Conservation (phyloP, 495 filamentous ascomycete genomes). For the Pseudevernia furfuracea region DNA sequence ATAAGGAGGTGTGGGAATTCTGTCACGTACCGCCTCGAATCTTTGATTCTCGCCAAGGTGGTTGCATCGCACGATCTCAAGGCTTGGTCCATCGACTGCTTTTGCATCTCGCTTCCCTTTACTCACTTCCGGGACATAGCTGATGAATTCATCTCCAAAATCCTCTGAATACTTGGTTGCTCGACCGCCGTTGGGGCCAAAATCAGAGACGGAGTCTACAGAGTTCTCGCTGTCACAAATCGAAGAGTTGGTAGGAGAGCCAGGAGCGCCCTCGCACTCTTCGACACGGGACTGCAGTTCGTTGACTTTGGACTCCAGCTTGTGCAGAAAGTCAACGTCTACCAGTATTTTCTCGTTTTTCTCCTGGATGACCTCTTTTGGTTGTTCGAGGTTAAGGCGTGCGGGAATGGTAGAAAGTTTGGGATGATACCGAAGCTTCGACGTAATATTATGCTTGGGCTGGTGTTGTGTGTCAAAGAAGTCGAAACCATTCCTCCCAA, state of each 20-base stretch:
- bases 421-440: not conserved
- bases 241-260: slow-evolving; percentile 3
- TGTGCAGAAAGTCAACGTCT: not conserved
- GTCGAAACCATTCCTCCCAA: not conserved
- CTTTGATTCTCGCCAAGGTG: not conserved
- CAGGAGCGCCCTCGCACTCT: not conserved
- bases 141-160: not conserved
- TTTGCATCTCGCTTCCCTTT: not conserved
- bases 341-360: not conserved
- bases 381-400: not conserved
- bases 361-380: too few relatives aligned
- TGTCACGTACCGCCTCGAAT: not conserved
- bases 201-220: not conserved
- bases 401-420: not conserved
- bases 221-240: not conserved
- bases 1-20: not conserved
- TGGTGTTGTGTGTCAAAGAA: not conserved
- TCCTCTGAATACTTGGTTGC: not conserved
- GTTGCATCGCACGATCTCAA: not conserved
- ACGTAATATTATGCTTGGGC: not conserved
- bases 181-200: not conserved
- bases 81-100: not conserved
- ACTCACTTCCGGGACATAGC: not conserved
- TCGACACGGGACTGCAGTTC: slow-evolving; percentile 5
- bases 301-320: not conserved